Conservation (phyloP, 352 stramenopile genomes). For the Globisporangium canariense region DNA sequence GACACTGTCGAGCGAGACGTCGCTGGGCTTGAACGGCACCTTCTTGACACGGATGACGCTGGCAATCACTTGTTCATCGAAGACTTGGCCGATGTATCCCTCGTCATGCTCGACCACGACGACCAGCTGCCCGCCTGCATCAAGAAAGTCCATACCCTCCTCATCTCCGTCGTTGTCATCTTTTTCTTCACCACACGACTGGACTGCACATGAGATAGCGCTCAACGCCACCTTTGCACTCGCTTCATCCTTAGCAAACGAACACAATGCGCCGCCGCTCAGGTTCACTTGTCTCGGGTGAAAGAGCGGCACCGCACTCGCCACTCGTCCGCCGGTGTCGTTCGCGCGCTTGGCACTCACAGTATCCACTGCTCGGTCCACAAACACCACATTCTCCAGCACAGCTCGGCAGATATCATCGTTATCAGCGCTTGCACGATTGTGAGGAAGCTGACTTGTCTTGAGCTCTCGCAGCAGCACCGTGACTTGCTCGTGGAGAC, state of each 20-base stretch:
- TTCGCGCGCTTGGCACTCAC: constrained; percentile 3
- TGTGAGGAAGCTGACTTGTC: neutral
- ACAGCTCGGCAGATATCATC: constrained; percentile 1
- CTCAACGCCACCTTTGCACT: constrained; percentile 10
- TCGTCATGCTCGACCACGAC: constrained; percentile 16
- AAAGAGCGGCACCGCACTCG: constrained; percentile 13
- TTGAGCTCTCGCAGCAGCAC: constrained; percentile 4
- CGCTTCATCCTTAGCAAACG: constrained; percentile 4
- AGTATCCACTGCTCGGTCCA: neutral
- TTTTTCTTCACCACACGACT: constrained; percentile 1
- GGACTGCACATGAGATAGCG: constrained; percentile 9
- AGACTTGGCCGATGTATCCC: constrained; percentile 12
- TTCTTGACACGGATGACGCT: constrained; percentile 7
- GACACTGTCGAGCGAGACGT: constrained; percentile 9
- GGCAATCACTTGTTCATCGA: neutral
- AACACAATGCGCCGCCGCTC: constrained; percentile 3
- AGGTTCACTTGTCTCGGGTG: constrained; percentile 7
- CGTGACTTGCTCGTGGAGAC: constrained; percentile 10
- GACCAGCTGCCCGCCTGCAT: constrained; percentile 1
- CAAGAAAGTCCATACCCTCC: neutral
- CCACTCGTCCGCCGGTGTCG: neutral
- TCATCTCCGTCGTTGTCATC: neutral
- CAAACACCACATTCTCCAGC: constrained; percentile 17
- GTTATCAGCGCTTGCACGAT: too few species aligned
- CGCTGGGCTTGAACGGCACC: neutral